Evolutionary conservation across 2,329 filamentous ascomycete genomes (phyloP), one percentile per base, ranked within the genome.

Genomic region (Aspergillus bombycis): DNA sequence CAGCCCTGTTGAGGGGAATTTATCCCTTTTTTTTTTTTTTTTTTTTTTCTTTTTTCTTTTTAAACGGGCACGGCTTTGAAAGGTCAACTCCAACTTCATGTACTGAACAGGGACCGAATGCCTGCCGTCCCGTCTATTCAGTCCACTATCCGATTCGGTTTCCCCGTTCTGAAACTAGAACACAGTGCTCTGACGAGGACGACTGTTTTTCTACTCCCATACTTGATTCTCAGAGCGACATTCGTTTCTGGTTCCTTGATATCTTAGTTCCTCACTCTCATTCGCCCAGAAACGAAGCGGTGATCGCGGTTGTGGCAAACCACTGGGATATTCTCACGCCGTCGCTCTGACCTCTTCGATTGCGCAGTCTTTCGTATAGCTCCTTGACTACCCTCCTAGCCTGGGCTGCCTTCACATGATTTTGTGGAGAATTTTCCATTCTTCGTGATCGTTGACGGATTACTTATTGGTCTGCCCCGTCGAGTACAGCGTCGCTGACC

Each of bases 401-500:
- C 21, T 21, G 19, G 11, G 36, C 23, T 53, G 9, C 50, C n/a
- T 55, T 63, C 62, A 65, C 66, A 68, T 66, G 57, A 63, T 60
- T 58, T 57, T 57, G 60, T 48, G 38, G 64, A 61, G 62, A 60
- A 48, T 19, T 48, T 21, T 26, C 52, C 6, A 58, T 56, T 50
- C 57, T 60, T 65, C 58, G 61, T 59, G 54, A 61, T 57, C 36
- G 38, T 55, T 48, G 45, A 56, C 53, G 34, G 55, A 5, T 34
- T 54, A 30, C 46, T 32, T 46, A 50, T 58, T 50, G 41, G 53
- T n/a, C 38, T 61, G 43, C 30, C 58, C 54, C 55, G 45, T 58
- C 28, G n/a, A 45, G 36, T 38, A 43, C 48, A 19, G 21, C 38
- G 43, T 62, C 43, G 48, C 61, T 69, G 65, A 69, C 68, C 67